Evolutionary conservation across 495 filamentous ascomycete species (phyloP), one percentile per base, ranked within the genome.

Genomic region (Aspergillus haitiensis): DNA sequence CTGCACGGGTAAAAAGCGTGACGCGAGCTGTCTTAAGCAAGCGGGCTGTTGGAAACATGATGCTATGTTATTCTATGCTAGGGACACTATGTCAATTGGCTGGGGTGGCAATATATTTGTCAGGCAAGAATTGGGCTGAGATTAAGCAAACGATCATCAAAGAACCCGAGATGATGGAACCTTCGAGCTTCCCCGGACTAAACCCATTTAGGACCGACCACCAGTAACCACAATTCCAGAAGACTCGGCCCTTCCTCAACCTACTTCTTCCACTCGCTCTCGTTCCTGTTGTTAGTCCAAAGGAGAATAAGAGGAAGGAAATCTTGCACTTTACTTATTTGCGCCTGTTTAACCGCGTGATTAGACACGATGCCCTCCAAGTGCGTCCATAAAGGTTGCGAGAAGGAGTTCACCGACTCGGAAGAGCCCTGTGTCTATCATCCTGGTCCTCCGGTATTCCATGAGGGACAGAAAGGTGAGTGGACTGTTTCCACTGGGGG

Each of bases 381-480:
- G 78, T 98, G 94, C 72, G 90, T 96, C 53, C 95, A 97, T 76
- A 93, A 96, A 74, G 90, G 92, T 64, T 98, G 94, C 74, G 90
- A 88, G 67, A 99, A 97, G 81, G 70, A 78, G 32, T 98, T 91
- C 75, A 85, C 85, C 51, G 89, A 98, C 72, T 74, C 85, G 6
- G 84, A 93, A 45, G 95, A 97, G 72, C 80, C 86, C 57, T 99
- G 94, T 71, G 77, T 85, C 61, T 97, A 96, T 75, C 94, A 98
- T 77, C 91, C 93, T 50, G 93, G 93, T 42, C 93, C 92, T 47
- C 92, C 93, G 56, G 81, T 95, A 68, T 99, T 99, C 73, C 94
- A 99, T 72, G 94, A 99, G 79, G 94, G 94, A 44, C 93, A 98
- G 76, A 98, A 98, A 87, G 94, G 94, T 97, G 79, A 69, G 80